Base-by-base conservation (phyloP, 1,284 basidiomycete genomes). In the Moesziomyces sp. region DNA sequence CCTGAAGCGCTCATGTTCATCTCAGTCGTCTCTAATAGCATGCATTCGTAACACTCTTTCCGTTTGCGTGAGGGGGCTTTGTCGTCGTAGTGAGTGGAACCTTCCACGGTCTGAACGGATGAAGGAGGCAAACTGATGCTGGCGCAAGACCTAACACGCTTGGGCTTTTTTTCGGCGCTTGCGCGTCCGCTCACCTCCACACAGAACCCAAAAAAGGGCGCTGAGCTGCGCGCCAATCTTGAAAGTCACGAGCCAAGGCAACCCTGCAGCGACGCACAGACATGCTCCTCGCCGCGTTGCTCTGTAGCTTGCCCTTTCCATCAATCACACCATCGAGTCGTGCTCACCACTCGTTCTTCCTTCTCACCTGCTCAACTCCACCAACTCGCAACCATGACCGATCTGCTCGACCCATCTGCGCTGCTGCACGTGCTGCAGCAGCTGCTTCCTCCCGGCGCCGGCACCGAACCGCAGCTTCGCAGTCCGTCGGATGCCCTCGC, bases 371-470 rank as follows among this genome's bases (percentile, higher is more conserved):
- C 30, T 34, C 30, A 34, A 13, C 30, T 4, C 30, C 30, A 34
- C 30, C 30, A 3, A 8, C 10, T 13, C 9, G 53, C 42, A 43
- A 54, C 21, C 6, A 72, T 63, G 59, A 21, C 63, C 21, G 60
- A 77, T 58, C 56, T 70, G 2, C 66, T 80, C 46, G 79, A 80
- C 44, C 77, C 79, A 3, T 71, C 77, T 0, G 77, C 77, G 3
- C 53, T 80, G 30, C 58, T 80, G 28, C 60, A 69, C 7, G 70
- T 58, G 16, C 56, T 80, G 19, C 65, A 61, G 21, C 55, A 58
- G 46, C 74, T 77, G 3, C 58, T 78, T 13, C 68, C 63, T n/a
- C 23, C 45, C 13, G 28, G 47, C 7, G 44, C 66, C n/a, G 38
- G 42, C 5, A 30, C 59, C 11, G 42, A 34, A 5, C 43, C 51